Evolutionary conservation across 2,329 filamentous ascomycete species (phyloP).

Genomic region (Fusarium sp.): DNA sequence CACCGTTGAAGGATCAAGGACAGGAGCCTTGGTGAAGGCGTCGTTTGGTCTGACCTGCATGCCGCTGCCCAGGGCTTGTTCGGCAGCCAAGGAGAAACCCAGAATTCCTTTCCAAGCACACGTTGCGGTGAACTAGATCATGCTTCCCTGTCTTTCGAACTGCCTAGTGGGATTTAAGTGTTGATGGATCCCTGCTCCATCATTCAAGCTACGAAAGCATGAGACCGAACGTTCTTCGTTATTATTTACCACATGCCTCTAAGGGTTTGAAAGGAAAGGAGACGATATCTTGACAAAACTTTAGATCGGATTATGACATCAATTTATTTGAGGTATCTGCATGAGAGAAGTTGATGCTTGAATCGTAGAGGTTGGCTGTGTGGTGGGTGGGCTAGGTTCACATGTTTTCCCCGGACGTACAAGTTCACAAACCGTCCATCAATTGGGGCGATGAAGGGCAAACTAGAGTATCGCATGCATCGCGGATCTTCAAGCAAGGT

Average conservation of each 20-base stretch:
- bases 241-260: too few species aligned
- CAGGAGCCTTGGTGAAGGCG: background rate
- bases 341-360: too few species aligned
- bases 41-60: background rate
- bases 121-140: background rate
- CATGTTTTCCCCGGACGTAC: too few species aligned
- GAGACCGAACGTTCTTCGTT: too few species aligned
- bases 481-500: background rate
- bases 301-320: too few species aligned
- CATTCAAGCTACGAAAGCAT: too few species aligned
- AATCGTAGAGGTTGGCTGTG: too few species aligned
- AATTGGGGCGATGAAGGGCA: background rate
- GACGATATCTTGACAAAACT: too few species aligned
- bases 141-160: background rate
- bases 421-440: background rate
- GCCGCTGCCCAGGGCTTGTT: background rate
- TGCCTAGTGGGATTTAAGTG: background rate
- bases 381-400: too few species aligned
- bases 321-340: too few species aligned
- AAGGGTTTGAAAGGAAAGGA: too few species aligned
- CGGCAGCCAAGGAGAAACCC: background rate
- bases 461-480: background rate
- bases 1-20: background rate
- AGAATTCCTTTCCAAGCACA: background rate
- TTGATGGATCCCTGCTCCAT: background rate